Base-by-base conservation (phyloP, 2,329 filamentous ascomycete species). In the Apiospora kogelbergensis region DNA sequence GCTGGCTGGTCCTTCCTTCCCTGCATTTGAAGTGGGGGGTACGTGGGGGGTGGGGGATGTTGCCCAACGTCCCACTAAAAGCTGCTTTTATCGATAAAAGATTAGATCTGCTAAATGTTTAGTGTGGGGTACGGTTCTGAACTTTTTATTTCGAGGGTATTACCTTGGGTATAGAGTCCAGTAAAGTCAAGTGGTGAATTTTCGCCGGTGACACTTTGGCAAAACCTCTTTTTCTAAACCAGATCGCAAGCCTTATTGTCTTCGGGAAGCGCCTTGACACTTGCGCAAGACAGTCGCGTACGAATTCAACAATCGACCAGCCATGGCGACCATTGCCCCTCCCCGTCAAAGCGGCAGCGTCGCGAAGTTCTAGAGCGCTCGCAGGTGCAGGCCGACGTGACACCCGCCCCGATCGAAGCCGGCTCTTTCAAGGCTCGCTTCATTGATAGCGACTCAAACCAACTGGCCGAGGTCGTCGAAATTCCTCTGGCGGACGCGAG, bases 291-390 rank as follows among this genome's bases (percentile, higher is more conserved):
- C 33, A 6, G 53, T 26, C 30, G 30, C 53, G 11, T 60, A 37
- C 53, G 24, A 33, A 22, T 22, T 37, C 7, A 9, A 13, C 20
- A 37, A 30, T 22, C 17, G 30, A 60, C 53, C 30, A 37, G 77
- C 44, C 17, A 97, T 97, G 94, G 89, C 94, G 74, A 97, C 94
- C 6, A 82, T 95, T 64, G 80, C 91, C 6, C 94, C 94, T n/a
- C 94, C 93, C 93, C 93, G 5, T 95, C 91, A 67, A 98, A 98
- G 81, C 89, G 94, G 71, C 94, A 97, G 78, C 92, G 91, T 80
- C 89, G 91, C 65, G 93, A 93, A 74, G 87, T 87, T 26, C 85
- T 91, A 48, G 93, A 93, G 74, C 89, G 89, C 76, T 88, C 92
- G 9, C 86, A 90, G 72, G 83, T 89, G 63, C 94, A 97, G 77